Percentiles rank a stretch among this genome's conserved stretches.
Evolutionary conservation across 345 rosid genomes (phyloP).

Genomic region (Citrus mangshanensis): DNA sequence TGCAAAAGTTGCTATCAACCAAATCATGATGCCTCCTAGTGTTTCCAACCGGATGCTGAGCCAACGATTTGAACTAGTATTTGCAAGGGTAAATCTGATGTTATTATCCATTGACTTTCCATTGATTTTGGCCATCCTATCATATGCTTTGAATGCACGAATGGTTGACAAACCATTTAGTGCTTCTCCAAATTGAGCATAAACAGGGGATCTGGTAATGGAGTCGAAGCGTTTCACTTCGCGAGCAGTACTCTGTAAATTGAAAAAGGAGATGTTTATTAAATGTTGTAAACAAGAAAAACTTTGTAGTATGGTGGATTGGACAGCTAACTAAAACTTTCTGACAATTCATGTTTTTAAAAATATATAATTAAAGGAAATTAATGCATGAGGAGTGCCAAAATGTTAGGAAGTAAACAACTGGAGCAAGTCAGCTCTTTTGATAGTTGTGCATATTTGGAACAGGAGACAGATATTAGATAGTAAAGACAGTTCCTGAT

Average conservation of each 20-base stretch:
- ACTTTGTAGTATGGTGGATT: not conserved
- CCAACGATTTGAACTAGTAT: conserved; percentile 82
- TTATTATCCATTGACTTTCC: conserved; percentile 91
- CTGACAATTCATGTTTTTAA: not conserved
- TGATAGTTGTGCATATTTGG: not conserved
- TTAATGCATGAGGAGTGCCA: not conserved
- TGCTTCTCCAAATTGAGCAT: conserved; percentile 98
- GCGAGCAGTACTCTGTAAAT: conserved; percentile 76
- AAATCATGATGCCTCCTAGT: conserved; percentile 91
- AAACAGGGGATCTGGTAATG: conserved; percentile 77
- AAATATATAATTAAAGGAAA: not conserved
- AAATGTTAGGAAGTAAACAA: not conserved
- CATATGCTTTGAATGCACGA: conserved; percentile 91
- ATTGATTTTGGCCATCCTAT: conserved; percentile 66
- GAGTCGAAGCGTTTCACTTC: conserved; percentile 95
- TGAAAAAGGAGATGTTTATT: conserved; percentile 4
- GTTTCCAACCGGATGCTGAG: conserved; percentile 76
- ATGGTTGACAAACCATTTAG: conserved; percentile 82
- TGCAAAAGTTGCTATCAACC: conserved; percentile 87
- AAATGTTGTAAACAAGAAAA: not conserved
- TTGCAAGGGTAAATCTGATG: conserved; percentile 85
- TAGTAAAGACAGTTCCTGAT: not conserved
- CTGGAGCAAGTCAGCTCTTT: not conserved
- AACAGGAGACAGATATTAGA: not conserved
- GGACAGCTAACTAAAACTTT: not conserved